Evolutionary conservation across 371 early-diverging fungal species (phyloP).

Genomic region (Syncephalastrum monosporum): DNA sequence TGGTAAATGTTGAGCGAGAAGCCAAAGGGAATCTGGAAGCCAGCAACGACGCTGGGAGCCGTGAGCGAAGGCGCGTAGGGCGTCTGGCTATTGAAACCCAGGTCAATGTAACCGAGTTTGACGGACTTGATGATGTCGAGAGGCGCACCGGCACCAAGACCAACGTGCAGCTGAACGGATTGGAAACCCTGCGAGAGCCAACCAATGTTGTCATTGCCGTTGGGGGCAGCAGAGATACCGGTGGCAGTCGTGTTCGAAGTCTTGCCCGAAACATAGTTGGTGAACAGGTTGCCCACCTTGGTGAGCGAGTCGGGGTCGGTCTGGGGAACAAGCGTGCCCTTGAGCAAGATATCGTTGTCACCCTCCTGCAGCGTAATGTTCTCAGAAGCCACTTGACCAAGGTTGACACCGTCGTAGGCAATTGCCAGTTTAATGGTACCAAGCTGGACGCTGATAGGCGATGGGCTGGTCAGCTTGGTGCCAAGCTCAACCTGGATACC

Average conservation of each 20-base stretch:
- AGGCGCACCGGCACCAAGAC: slow-evolving; percentile 33
- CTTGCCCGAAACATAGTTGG: slow-evolving; percentile 48
- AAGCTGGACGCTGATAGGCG: slow-evolving; percentile 55
- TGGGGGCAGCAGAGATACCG: slow-evolving; percentile 52
- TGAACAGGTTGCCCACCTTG: slow-evolving; percentile 46
- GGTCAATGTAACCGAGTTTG: slow-evolving; percentile 51
- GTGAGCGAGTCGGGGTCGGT: slow-evolving; percentile 35
- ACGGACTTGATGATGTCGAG: slow-evolving; percentile 51
- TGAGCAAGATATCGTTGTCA: slow-evolving; percentile 45
- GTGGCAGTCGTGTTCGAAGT: slow-evolving; percentile 43
- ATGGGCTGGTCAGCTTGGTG: slow-evolving; percentile 50
- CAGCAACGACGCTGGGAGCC: slow-evolving; percentile 48
- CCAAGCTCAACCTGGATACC: slow-evolving; percentile 54
- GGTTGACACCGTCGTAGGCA: slow-evolving; percentile 35
- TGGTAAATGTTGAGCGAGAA: slow-evolving; percentile 50
- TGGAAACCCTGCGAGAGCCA: slow-evolving; percentile 56
- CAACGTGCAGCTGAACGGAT: slow-evolving; percentile 45
- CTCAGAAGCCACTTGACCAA: slow-evolving; percentile 46
- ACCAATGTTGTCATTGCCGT: slow-evolving; percentile 45
- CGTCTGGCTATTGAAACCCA: slow-evolving; percentile 36
- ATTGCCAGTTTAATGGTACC: slow-evolving; percentile 51
- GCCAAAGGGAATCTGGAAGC: slow-evolving; percentile 52
- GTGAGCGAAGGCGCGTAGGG: slow-evolving; percentile 47
- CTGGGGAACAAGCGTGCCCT: slow-evolving; percentile 46
- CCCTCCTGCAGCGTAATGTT: slow-evolving; percentile 43